Conservation (phyloP, 2,329 filamentous ascomycete genomes). For the Epichloe typhina region DNA sequence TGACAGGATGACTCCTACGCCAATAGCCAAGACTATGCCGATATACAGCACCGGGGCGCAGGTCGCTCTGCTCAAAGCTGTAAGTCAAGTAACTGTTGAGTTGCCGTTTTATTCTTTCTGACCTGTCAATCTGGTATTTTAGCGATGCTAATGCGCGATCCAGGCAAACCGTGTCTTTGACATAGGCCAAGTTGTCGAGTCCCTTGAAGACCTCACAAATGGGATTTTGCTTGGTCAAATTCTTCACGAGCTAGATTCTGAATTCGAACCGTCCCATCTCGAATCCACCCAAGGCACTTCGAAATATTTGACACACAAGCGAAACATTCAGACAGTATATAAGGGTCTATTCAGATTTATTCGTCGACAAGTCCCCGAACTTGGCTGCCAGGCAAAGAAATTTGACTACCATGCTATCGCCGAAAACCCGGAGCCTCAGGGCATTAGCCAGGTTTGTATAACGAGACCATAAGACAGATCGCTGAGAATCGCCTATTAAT, state of each 20-base stretch:
- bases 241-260: slow-evolving; percentile 42
- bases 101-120: slow-evolving; percentile 1
- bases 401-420: slow-evolving; percentile 45
- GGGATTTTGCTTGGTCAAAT: slow-evolving; percentile 41
- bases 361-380: slow-evolving; percentile 35
- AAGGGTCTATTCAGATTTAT: slow-evolving; percentile 43
- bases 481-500: not conserved
- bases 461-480: slow-evolving; percentile 11
- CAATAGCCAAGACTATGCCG: slow-evolving; percentile 18
- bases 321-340: slow-evolving; percentile 40
- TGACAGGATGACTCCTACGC: slow-evolving; percentile 1
- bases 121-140: not conserved
- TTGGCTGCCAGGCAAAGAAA: slow-evolving; percentile 37
- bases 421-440: slow-evolving; percentile 40
- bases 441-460: slow-evolving; percentile 36
- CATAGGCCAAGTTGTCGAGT: slow-evolving; percentile 31
- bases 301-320: slow-evolving; percentile 34
- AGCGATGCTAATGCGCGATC: slow-evolving; percentile 3
- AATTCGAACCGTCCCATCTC: slow-evolving; percentile 42
- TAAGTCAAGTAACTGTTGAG: slow-evolving; percentile 17
- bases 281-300: slow-evolving; percentile 31
- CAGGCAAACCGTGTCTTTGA: slow-evolving; percentile 28
- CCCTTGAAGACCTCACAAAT: slow-evolving; percentile 39
- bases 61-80: slow-evolving; percentile 43
- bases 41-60: slow-evolving; percentile 30